phyloP scores from a whole-genome alignment of 192 early-diverging fungal genomes.

The Glomus cerebriforme region DNA sequence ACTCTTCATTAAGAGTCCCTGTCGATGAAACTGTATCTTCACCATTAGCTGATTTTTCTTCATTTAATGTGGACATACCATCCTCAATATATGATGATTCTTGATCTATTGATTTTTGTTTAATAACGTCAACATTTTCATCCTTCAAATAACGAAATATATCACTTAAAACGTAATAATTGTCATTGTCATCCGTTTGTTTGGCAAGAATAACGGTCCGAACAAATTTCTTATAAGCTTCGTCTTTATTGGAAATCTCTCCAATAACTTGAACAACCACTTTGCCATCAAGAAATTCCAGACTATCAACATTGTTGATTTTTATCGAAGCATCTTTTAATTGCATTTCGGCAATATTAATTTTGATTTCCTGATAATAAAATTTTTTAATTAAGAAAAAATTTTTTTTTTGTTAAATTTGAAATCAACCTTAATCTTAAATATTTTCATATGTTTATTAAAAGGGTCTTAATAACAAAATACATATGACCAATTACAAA shows the following conservation, averaged over 20 bases:
- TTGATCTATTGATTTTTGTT: constrained; percentile 6
- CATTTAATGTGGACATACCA: constrained; percentile 33
- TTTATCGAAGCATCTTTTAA: constrained; percentile 87
- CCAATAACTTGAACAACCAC: constrained; percentile 92
- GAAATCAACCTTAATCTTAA: background rate
- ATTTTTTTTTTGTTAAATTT: background rate
- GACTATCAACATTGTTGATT: constrained; percentile 85
- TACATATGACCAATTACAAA: background rate
- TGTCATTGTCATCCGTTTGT: constrained; percentile 68
- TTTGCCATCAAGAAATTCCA: constrained; percentile 71
- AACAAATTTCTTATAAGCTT: constrained; percentile 80
- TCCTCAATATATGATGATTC: constrained; percentile 37
- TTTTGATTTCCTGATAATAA: constrained; percentile 74
- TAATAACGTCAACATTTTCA: constrained; percentile 60
- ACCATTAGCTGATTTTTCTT: constrained; percentile 5
- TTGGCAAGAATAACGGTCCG: constrained; percentile 91
- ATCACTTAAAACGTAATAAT: constrained; percentile 91
- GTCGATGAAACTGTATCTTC: background rate
- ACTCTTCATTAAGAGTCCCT: constrained; percentile 26
- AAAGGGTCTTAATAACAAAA: background rate
- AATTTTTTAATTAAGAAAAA: background rate
- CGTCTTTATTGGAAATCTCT: constrained; percentile 84
- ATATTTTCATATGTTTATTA: background rate
- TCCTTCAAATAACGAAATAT: constrained; percentile 95
- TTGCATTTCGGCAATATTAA: constrained; percentile 70